These are phyloP conservation scores for Powellomyces hirtus DNA, from an alignment of 192 early-diverging fungal genomes.

Conservation along the genomic window DNA sequence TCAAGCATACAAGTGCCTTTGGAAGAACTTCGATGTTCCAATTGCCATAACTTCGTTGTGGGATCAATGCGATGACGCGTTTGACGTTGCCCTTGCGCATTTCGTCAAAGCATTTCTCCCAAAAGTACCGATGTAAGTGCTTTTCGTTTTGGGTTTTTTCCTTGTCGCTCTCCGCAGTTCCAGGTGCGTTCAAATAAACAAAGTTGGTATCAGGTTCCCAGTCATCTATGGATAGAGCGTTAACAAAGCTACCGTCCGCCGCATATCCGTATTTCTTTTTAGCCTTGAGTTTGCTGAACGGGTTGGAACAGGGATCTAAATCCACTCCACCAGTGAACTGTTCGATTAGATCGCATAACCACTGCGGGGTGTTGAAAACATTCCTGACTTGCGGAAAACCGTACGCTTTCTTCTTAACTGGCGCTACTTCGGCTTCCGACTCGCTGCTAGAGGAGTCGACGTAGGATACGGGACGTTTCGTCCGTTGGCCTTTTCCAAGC, in stretches of 20 bases:
- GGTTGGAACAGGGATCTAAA: slow-evolving; percentile 15
- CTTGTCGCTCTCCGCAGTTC: neutral
- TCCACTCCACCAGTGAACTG: neutral
- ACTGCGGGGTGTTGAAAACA: neutral
- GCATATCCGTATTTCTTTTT: neutral
- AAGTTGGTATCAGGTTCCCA: neutral
- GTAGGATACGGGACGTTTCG: neutral
- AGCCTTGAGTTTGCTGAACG: neutral
- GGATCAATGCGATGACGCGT: slow-evolving; percentile 4
- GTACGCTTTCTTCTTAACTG: neutral
- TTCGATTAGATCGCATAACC: neutral
- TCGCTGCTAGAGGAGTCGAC: neutral
- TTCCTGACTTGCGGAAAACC: neutral
- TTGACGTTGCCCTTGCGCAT: slow-evolving; percentile 3
- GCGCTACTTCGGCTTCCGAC: neutral
- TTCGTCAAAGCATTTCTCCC: slow-evolving; percentile 1
- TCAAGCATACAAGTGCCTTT: neutral
- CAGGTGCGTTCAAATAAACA: slow-evolving; percentile 12
- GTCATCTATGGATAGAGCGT: neutral
- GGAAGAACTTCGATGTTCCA: neutral
- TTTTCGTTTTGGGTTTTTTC: neutral
- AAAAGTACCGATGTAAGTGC: neutral
- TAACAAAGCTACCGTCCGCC: slow-evolving; percentile 5
- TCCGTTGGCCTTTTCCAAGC: neutral
- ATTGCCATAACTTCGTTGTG: neutral